These are phyloP conservation scores for Vitellaria paradoxa DNA, from an alignment of 179 eudicot genomes.

Conservation along the genomic window DNA sequence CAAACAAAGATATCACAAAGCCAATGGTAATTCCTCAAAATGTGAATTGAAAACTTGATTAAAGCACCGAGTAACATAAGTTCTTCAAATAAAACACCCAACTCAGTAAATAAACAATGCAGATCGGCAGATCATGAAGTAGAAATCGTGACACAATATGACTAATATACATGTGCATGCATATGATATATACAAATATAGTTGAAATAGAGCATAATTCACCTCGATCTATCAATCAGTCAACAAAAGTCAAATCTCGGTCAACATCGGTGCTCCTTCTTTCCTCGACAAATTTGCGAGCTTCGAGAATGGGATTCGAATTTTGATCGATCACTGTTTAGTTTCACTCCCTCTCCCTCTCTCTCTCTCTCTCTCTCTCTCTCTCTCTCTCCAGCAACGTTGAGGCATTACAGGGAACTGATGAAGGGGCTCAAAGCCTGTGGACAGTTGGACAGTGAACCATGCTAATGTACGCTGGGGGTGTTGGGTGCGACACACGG, in stretches of 20 bases:
- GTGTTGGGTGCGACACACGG: background rate
- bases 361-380: background rate
- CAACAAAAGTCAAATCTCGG: background rate
- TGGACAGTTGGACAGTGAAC: background rate
- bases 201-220: background rate
- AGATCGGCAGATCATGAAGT: conserved; percentile 10
- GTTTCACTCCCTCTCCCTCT: conserved; percentile 17
- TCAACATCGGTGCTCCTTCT: background rate
- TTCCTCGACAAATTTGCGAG: background rate
- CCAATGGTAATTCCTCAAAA: background rate
- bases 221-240: conserved; percentile 19
- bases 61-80: background rate
- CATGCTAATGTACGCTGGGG: conserved; percentile 7
- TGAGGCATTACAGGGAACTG: too few species aligned
- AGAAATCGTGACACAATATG: background rate
- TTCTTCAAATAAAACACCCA: background rate
- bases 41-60: background rate
- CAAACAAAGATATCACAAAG: background rate
- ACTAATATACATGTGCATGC: background rate
- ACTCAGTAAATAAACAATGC: background rate
- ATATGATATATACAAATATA: background rate
- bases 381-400: background rate
- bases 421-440: background rate
- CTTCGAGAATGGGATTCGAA: conserved; percentile 1
- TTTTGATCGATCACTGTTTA: background rate